A percentile compares a stretch with the other conserved stretches of the same genome.
Evolutionary conservation across 2,329 filamentous ascomycete genomes (phyloP).

Genomic region (Lojkania enalia): DNA sequence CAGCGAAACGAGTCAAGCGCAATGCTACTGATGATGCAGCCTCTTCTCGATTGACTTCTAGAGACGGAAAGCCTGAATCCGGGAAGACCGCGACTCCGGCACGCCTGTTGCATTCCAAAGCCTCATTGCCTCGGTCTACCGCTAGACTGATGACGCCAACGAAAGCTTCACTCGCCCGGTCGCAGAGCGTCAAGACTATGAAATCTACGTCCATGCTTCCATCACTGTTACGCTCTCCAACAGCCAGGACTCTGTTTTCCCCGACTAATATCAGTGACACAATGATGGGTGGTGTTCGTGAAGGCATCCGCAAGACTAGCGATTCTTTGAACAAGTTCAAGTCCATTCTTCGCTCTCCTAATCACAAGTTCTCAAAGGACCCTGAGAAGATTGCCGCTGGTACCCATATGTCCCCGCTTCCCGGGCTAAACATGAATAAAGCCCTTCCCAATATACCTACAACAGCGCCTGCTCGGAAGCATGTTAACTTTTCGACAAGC

Average conservation of each 20-base stretch:
- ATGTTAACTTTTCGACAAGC: conserved; percentile 77
- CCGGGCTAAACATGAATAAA: conserved; percentile 51
- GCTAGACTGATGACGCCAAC: conserved; percentile 71
- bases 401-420: conserved; percentile 57
- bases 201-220: conserved; percentile 57
- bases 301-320: conserved; percentile 44
- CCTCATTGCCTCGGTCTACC: conserved; percentile 55
- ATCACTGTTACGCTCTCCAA: conserved; percentile 55
- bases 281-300: conserved; percentile 44
- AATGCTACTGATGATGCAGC: conserved; percentile 70
- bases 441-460: conserved; percentile 58
- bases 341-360: conserved; percentile 64
- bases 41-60: conserved; percentile 62
- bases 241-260: conserved; percentile 55
- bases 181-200: conserved; percentile 55
- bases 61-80: conserved; percentile 19
- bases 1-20: conserved; percentile 72
- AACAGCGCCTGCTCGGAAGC: conserved; percentile 75
- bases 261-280: conserved; percentile 36
- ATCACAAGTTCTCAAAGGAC: conserved; percentile 63
- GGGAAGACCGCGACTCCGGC: conserved; percentile 25
- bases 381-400: conserved; percentile 62
- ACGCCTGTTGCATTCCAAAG: conserved; percentile 34
- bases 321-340: conserved; percentile 60
- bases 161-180: conserved; percentile 70